A percentile compares a stretch with the other conserved stretches of the same genome.
Conservation (phyloP, 768 basidiomycete species). For the Rhizopogon salebrosus region DNA sequence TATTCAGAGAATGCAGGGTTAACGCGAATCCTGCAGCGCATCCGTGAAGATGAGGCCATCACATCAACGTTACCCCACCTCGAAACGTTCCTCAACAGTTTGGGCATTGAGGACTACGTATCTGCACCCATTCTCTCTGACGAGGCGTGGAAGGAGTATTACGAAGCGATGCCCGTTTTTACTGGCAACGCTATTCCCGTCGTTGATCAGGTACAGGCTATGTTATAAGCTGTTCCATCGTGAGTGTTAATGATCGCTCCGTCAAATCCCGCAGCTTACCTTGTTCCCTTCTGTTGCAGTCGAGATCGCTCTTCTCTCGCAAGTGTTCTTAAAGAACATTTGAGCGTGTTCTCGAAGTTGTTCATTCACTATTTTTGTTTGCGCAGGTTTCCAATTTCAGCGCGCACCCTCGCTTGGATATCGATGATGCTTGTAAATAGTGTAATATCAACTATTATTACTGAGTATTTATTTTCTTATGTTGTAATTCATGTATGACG, state of each 20-base stretch:
- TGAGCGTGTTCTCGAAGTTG: neutral
- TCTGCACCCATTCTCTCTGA: slow-evolving; percentile 51
- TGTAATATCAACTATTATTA: slow-evolving; percentile 2
- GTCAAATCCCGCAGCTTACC: slow-evolving; percentile 5
- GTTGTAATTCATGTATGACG: neutral
- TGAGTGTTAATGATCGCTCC: slow-evolving; percentile 5
- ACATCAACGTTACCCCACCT: slow-evolving; percentile 40
- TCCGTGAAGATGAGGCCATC: slow-evolving; percentile 42
- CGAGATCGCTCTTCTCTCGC: slow-evolving; percentile 2
- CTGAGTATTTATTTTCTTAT: neutral
- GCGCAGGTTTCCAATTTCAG: slow-evolving; percentile 1
- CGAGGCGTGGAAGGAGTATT: slow-evolving; percentile 43
- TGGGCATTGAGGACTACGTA: slow-evolving; percentile 46
- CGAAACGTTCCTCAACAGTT: slow-evolving; percentile 33
- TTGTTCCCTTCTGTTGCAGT: slow-evolving; percentile 2
- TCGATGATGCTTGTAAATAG: slow-evolving; percentile 5
- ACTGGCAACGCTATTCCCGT: slow-evolving; percentile 36
- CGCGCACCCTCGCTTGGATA: slow-evolving; percentile 2
- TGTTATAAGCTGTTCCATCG: slow-evolving; percentile 28
- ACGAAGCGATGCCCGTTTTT: slow-evolving; percentile 34
- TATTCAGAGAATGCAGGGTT: slow-evolving; percentile 50
- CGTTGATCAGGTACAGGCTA: slow-evolving; percentile 36
- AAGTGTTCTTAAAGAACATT: neutral
- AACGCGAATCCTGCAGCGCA: slow-evolving; percentile 41
- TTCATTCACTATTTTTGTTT: slow-evolving; percentile 3